These are phyloP conservation scores for Streptanthus diversifolius DNA, from an alignment of 345 rosid species.

Conservation along the genomic window DNA sequence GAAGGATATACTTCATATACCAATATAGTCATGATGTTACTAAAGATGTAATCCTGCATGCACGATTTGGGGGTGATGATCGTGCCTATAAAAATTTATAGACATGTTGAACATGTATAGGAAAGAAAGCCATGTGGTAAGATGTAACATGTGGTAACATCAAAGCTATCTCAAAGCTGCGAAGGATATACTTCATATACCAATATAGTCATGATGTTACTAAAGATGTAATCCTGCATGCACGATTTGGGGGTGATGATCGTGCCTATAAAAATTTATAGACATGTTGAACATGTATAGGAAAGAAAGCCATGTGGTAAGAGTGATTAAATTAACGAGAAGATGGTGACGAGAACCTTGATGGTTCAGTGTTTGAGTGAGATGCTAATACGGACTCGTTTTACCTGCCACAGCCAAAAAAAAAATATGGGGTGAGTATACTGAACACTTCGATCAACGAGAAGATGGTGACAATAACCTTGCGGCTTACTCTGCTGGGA, in stretches of 20 bases:
- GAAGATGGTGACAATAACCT: slow-evolving; percentile 67
- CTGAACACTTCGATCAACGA: slow-evolving; percentile 56
- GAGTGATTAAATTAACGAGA: slow-evolving; percentile 41
- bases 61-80: slow-evolving; percentile 83
- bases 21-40: too few species aligned
- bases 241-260: slow-evolving; percentile 83
- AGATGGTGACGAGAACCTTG: slow-evolving; percentile 41
- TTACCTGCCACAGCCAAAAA: slow-evolving; percentile 50
- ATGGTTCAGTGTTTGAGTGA: slow-evolving; percentile 52
- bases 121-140: slow-evolving; percentile 67
- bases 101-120: slow-evolving; percentile 92
- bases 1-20: background rate
- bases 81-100: slow-evolving; percentile 82
- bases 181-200: background rate
- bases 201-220: too few species aligned
- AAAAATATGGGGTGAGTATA: slow-evolving; percentile 45
- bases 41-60: too few species aligned
- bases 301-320: slow-evolving; percentile 67
- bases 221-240: too few species aligned
- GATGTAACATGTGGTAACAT: too few species aligned
- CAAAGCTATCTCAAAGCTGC: too few species aligned
- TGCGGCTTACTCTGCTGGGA: slow-evolving; percentile 50
- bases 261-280: slow-evolving; percentile 82
- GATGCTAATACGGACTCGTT: slow-evolving; percentile 51
- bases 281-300: slow-evolving; percentile 92